Conservation (phyloP, 768 basidiomycete genomes). For the Lactarius tabidus region DNA sequence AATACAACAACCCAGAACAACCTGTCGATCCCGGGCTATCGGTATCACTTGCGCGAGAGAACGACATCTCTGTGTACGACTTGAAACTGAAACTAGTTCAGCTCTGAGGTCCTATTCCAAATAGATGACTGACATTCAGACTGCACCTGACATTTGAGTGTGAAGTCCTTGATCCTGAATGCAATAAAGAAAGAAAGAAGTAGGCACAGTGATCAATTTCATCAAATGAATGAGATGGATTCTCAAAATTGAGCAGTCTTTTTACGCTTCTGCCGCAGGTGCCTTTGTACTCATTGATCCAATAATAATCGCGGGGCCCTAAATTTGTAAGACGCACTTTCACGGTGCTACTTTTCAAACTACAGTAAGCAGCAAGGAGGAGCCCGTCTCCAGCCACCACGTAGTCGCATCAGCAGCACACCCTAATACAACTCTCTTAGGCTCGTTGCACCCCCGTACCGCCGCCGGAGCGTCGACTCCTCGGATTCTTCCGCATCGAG, state of each 20-base stretch:
- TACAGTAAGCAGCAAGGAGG: neutral
- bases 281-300: neutral
- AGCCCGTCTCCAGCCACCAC: neutral
- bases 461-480: constrained; percentile 24
- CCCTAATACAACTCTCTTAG: constrained; percentile 19
- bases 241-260: too few relatives aligned
- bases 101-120: neutral
- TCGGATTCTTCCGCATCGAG: constrained; percentile 4
- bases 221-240: neutral
- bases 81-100: too few relatives aligned
- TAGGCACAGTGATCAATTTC: neutral
- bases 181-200: constrained; percentile 19
- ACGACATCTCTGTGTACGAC: too few relatives aligned
- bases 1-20: too few relatives aligned
- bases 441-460: constrained; percentile 15
- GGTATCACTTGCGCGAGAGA: too few relatives aligned
- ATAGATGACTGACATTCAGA: neutral
- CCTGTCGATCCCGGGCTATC: too few relatives aligned
- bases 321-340: neutral
- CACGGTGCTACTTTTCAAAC: neutral
- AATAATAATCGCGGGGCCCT: neutral
- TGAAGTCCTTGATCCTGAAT: neutral
- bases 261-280: neutral
- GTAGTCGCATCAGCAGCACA: neutral
- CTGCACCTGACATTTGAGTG: too few relatives aligned